Evolutionary conservation across 805 yeast genomes (phyloP).

Genomic region (Blastobotrys muscicola): DNA sequence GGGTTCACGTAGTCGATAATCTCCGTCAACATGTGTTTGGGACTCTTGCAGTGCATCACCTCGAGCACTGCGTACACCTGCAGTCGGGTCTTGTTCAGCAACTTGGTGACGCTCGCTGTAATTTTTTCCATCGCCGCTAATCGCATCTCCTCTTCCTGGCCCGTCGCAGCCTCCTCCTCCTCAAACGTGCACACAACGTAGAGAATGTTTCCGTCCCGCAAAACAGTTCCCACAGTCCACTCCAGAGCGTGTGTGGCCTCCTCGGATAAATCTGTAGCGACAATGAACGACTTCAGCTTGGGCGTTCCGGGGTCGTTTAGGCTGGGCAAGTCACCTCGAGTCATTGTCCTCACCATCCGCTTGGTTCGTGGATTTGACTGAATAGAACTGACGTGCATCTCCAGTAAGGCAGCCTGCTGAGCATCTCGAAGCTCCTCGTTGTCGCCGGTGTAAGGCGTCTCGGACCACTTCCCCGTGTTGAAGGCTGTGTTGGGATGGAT

Average conservation of each 20-base stretch:
- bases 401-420: constrained; percentile 45
- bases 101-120: constrained; percentile 31
- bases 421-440: constrained; percentile 55
- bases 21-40: constrained; percentile 60
- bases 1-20: constrained; percentile 64
- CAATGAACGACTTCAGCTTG: constrained; percentile 46
- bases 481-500: constrained; percentile 47
- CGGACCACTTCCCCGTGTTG: constrained; percentile 19
- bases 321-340: constrained; percentile 58
- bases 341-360: constrained; percentile 58
- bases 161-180: constrained; percentile 16
- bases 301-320: constrained; percentile 20
- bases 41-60: constrained; percentile 66
- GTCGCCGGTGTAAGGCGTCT: constrained; percentile 59
- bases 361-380: constrained; percentile 44
- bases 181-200: constrained; percentile 46
- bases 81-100: constrained; percentile 55
- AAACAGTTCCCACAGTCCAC: constrained; percentile 79
- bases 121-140: constrained; percentile 36
- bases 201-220: constrained; percentile 73
- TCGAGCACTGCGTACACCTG: constrained; percentile 68
- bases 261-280: constrained; percentile 74
- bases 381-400: constrained; percentile 45
- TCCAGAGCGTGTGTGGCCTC: constrained; percentile 79
- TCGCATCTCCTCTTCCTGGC: constrained; percentile 32